Percentiles rank a stretch among this genome's conserved stretches.
Evolutionary conservation across 2,329 filamentous ascomycete species (phyloP).

Genomic region (Tolypocladium amazonense): DNA sequence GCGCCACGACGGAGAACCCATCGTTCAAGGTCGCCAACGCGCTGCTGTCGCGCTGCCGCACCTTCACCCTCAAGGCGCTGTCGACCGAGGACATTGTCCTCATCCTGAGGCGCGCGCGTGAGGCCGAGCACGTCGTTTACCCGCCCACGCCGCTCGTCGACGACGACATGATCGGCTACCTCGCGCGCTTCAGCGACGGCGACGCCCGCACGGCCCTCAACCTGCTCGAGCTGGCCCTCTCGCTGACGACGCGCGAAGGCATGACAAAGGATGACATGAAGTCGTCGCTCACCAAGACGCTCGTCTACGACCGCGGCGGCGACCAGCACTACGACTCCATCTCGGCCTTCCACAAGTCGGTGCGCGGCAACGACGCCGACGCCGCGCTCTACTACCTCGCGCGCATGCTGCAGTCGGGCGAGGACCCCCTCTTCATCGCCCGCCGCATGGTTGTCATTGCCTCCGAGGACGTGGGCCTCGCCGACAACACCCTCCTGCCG

Average conservation of each 20-base stretch:
- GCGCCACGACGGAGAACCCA: conserved; percentile 94
- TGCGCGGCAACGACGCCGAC: conserved; percentile 77
- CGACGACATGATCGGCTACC: conserved; percentile 65
- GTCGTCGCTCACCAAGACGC: conserved; percentile 72
- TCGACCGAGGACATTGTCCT: conserved; percentile 57
- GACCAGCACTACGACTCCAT: conserved; percentile 98
- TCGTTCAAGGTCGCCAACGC: conserved; percentile 88
- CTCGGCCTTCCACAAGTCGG: conserved; percentile 91
- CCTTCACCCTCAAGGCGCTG: conserved; percentile 75
- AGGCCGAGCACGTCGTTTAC: conserved; percentile 39
- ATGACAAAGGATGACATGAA: conserved; percentile 73
- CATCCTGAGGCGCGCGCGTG: conserved; percentile 69
- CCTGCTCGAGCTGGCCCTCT: conserved; percentile 79
- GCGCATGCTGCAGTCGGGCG: conserved; percentile 89
- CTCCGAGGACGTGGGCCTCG: conserved; percentile 85
- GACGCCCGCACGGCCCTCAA: conserved; percentile 91
- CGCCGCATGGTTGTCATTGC: conserved; percentile 90
- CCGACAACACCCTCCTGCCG: conserved; percentile 72
- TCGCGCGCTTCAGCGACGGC: conserved; percentile 80
- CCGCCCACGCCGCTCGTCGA: conserved; percentile 53
- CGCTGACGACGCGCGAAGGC: conserved; percentile 45
- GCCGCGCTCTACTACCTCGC: conserved; percentile 90
- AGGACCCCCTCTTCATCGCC: conserved; percentile 87
- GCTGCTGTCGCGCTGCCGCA: conserved; percentile 78
- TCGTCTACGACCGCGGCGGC: conserved; percentile 89